Evolutionary conservation across 768 basidiomycete species (phyloP), one percentile per base, ranked within the genome.

Genomic region (Lactifluus volemus): DNA sequence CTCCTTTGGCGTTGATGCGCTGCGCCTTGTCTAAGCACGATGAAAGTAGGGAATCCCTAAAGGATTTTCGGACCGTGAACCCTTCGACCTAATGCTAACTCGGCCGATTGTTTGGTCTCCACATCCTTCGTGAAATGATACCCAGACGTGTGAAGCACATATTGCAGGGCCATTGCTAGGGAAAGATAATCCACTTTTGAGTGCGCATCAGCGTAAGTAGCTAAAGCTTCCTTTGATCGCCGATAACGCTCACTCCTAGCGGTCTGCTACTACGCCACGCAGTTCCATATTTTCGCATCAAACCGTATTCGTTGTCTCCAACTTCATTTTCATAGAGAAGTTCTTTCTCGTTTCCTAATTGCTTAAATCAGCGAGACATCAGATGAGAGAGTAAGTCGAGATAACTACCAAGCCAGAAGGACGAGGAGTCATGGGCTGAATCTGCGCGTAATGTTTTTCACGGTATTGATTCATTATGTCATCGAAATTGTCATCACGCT

Each of bases 61-160:
- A 38, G 25, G 34, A 52, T 25, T 25, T 17, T 48, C 62, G 25
- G 36, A 70, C 69, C 69, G 30, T 65, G 59, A n/a, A 70, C 52
- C 7, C 69, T 66, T 15, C 57, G 11, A 15, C 69, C 69, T 2
- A 65, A 36, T 9, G 65, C 14, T 45, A 68, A 42, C 8, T 68
- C 55, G 9, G 60, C 56, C 15, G 34, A 7, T 29, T 67, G 62
- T 6, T 50, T 48, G 12, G 54, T 39, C 7, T 63, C 63, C 7
- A 25, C 42, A 10, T 36, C 36, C 48, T 64, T 69, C 11, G 61
- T 50, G 59, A 59, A 72, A 54, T 66, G 66, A 52, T 71, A 72
- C n/a, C 71, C 70, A 2, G 69, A 70, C 32, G 66, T 68, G 51
- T 72, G 69, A 17, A 68, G 67, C 49, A 72, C 61, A 61, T 71